Percentiles rank a stretch among this genome's conserved stretches.
Evolutionary conservation across 1,139 yeast species (phyloP).

Genomic region (Sugiyamaella sp.): DNA sequence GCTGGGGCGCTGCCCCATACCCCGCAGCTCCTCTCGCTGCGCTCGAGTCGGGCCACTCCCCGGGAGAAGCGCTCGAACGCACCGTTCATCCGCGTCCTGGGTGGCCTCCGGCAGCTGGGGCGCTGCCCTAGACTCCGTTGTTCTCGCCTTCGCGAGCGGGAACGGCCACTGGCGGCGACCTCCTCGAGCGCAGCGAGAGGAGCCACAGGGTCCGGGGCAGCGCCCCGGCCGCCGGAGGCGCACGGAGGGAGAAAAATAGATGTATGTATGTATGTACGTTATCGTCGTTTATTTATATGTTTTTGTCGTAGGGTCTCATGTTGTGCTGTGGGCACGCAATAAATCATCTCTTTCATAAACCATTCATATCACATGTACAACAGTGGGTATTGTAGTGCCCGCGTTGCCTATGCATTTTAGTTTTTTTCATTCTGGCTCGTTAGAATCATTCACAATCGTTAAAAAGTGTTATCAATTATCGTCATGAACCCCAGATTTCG

Average conservation of each 20-base stretch:
- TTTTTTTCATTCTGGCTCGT: slow-evolving; percentile 25
- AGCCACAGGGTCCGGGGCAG: slow-evolving; percentile 3
- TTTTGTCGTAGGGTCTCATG: slow-evolving; percentile 18
- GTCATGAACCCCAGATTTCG: slow-evolving; percentile 27
- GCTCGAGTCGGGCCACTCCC: neutral
- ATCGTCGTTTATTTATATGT: slow-evolving; percentile 16
- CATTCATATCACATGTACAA: slow-evolving; percentile 24
- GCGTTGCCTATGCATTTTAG: slow-evolving; percentile 10
- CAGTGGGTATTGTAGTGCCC: neutral
- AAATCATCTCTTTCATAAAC: slow-evolving; percentile 24
- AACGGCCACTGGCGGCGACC: neutral
- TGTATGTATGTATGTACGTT: slow-evolving; percentile 14
- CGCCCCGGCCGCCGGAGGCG: slow-evolving; percentile 10
- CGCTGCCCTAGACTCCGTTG: no score
- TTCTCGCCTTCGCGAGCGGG: no score
- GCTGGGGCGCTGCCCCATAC: no score
- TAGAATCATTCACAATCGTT: slow-evolving; percentile 28
- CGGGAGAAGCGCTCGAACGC: no score
- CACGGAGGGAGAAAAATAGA: neutral
- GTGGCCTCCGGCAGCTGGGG: slow-evolving; percentile 1
- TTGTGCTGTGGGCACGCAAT: slow-evolving; percentile 11
- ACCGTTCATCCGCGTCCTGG: no score
- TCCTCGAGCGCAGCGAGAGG: slow-evolving; percentile 1
- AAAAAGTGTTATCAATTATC: slow-evolving; percentile 20
- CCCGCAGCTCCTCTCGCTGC: no score